Base-by-base conservation (phyloP, 805 yeast genomes). In the Ogataea ramenticola region DNA sequence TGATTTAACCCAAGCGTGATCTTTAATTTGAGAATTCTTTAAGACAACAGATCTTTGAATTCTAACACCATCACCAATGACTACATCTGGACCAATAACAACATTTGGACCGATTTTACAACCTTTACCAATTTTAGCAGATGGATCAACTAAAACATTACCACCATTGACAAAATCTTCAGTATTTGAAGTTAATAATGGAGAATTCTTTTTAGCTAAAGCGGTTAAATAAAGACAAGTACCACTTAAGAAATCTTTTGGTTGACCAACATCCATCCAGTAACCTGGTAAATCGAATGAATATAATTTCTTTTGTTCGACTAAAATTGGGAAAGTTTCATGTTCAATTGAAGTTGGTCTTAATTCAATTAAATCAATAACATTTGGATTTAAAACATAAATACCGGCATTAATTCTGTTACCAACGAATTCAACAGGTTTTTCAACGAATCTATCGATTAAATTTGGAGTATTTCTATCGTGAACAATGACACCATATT, bases 181-280 rank as follows among this genome's bases (percentile, higher is more conserved):
- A 46, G 67, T 62, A 50, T 72, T 61, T 41, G 77, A 62, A 49
- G 81, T 77, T 64, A 90, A 80, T 55, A 71, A 64, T 57, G 77
- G 77, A 51, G 96, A 86, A 56, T 71, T 64, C 71, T 82, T 87
- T 80, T 85, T 85, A 58, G 91, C 68, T 63, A 89, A 72, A 45
- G 98, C 83, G 66, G 85, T 77, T 68, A 93, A 77, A 78, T 90
- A 93, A 53, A 91, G 75, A 57, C 89, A 81, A 60, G 97, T 87
- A 69, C 99, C 99, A 48, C 96, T 82, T 54, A 93, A 72, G 82
- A 89, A 93, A 72, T 93, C 99, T 80, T 91, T 93, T 79, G 99
- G 99, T 77, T 93, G 99, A 70, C 99, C 99, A 57, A 93, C 97
- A 70, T 93, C 99, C 99, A 93, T 93, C 99, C 99, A 93, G 86